Percentiles rank a stretch among this genome's conserved stretches.
phyloP scores from a whole-genome alignment of 805 yeast genomes.

The Saccharomycopsis fibuligera region DNA sequence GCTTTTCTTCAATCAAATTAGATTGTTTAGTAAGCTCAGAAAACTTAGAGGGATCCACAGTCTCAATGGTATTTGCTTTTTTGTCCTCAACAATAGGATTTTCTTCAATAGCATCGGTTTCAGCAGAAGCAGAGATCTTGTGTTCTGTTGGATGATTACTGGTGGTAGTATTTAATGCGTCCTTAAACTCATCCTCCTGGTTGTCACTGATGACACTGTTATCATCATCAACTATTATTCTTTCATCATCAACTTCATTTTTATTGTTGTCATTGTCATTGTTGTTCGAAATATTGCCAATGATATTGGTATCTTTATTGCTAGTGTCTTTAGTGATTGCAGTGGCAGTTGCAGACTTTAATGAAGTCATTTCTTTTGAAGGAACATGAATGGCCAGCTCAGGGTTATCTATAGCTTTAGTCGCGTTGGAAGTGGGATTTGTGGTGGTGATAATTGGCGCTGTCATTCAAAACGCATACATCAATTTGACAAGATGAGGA shows the following conservation, averaged over 20 bases:
- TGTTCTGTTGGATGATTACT: background rate
- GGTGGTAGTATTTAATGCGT: conserved; percentile 1
- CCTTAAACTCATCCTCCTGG: conserved; percentile 3
- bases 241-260: background rate
- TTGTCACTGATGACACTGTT: background rate
- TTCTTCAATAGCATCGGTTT: background rate
- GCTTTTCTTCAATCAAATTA: no score
- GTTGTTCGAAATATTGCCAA: no score
- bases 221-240: background rate
- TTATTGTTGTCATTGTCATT: background rate
- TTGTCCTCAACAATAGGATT: background rate
- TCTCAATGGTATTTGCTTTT: background rate
- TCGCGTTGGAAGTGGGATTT: no score
- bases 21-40: no score
- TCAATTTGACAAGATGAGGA: no score
- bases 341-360: no score
- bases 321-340: no score
- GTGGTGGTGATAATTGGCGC: no score
- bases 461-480: background rate
- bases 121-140: background rate
- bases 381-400: no score
- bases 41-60: background rate
- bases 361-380: no score
- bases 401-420: no score
- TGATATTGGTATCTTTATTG: no score